These are phyloP conservation scores for Acephala macrosclerotiorum DNA, from an alignment of 2,329 filamentous ascomycete genomes.

Conservation along the genomic window DNA sequence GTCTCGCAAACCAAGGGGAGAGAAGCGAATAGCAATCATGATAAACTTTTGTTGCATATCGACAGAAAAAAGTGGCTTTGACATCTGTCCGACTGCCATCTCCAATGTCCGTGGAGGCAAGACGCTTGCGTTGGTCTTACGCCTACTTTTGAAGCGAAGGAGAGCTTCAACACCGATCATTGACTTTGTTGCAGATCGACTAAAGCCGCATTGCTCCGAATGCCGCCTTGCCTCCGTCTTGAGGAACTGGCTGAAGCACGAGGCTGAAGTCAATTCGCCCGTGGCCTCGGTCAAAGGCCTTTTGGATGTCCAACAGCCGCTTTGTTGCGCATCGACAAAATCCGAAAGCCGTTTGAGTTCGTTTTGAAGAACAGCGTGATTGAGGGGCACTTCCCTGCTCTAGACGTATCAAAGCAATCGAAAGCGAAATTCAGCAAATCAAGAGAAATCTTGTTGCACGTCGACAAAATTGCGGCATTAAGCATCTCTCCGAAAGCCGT, in stretches of 20 bases:
- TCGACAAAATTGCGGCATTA: too few relatives aligned
- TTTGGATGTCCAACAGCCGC: neutral
- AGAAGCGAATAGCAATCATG: neutral
- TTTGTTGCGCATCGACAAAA: conserved; percentile 7
- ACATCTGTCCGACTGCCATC: neutral
- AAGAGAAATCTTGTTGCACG: too few relatives aligned
- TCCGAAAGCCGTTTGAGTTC: neutral
- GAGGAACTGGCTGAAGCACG: neutral
- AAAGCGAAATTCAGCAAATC: too few relatives aligned
- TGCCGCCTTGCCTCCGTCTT: too few relatives aligned
- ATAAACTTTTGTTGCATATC: neutral
- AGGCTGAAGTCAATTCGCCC: neutral
- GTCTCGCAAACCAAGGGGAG: neutral
- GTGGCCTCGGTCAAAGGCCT: neutral
- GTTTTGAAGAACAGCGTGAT: neutral
- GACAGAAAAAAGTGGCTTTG: neutral
- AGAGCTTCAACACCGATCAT: too few relatives aligned
- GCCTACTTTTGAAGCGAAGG: too few relatives aligned
- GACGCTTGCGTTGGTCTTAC: too few relatives aligned
- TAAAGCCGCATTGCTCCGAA: neutral
- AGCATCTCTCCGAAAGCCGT: too few relatives aligned
- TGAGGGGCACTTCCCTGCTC: too few relatives aligned
- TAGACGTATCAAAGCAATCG: too few relatives aligned
- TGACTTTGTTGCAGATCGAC: neutral
- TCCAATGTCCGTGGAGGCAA: neutral